Evolutionary conservation across 1,139 yeast genomes (phyloP), one percentile per base, ranked within the genome.

Genomic region (Scheffersomyces titani): DNA sequence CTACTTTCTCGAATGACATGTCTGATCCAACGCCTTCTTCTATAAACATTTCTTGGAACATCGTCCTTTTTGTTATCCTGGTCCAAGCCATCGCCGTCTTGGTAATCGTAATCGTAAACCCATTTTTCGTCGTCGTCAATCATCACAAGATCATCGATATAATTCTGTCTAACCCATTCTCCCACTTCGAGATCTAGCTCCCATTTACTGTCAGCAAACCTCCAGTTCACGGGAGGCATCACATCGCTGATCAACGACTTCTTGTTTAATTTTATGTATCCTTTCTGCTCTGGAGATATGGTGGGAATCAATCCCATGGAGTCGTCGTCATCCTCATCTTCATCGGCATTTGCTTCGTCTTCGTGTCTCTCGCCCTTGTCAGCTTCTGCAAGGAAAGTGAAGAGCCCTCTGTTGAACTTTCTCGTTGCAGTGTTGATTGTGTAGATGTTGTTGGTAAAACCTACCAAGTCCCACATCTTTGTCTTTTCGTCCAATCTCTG

Each of bases 71-170:
- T 22, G 49, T 46, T 46, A 19, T 52, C 51, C 24, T 52, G 52
- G 11, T 53, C 53, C 9, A 40, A 50, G 7, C 22, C 40, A 24
- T 57, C 55, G 44, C 24, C 20, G 11, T 52, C 53, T 3, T 46
- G 49, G 49, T 19, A 46, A 46, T 56, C 59, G 51, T 70, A 68
- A 69, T 89, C 96, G 68, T 89, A 89, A 19, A 88, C 92, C 94
- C 94, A 89, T 70, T 89, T 89, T 50, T 88, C 89, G 55, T 85
- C 91, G 46, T 82, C 76, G 69, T 89, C 93, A 46, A 87, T 77
- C 50, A 76, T 77, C 9, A 88, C 86, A 52, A 85, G 70, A 59
- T 85, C 89, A 40, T 73, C 66, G 50, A 88, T 74, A 45, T 80
- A 73, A 55, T 83, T 81, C 0, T 67, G 62, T 49, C 72, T 72